These are phyloP conservation scores for Fusarium vanettenii DNA, from an alignment of 2,329 filamentous ascomycete species.

Conservation along the genomic window DNA sequence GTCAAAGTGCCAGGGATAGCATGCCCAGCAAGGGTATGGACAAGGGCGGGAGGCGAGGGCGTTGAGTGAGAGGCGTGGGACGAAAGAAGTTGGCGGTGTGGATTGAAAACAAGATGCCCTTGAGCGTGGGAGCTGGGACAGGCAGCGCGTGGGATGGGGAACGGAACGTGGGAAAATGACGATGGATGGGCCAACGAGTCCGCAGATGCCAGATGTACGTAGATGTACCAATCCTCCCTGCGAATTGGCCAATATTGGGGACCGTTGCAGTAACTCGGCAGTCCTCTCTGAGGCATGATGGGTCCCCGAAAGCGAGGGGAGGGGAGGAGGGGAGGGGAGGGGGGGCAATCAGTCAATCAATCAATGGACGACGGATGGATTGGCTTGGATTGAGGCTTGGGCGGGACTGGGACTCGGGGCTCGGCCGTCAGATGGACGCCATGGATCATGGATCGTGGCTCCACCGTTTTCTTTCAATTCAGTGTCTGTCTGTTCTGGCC, in stretches of 20 bases:
- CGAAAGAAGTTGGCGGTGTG: constrained; percentile 21
- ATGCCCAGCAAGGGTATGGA: constrained; percentile 12
- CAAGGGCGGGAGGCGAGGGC: constrained; percentile 18
- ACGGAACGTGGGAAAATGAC: constrained; percentile 18
- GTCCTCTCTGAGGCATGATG: constrained; percentile 9
- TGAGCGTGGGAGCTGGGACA: neutral
- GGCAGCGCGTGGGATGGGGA: constrained; percentile 1
- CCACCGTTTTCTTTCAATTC: constrained; percentile 41
- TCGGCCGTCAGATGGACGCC: constrained; percentile 32
- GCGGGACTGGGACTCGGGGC: constrained; percentile 27
- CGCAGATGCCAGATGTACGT: constrained; percentile 2
- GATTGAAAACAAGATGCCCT: constrained; percentile 3
- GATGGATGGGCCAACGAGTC: constrained; percentile 20
- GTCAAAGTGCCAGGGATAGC: constrained; percentile 28
- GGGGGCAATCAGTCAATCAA: neutral
- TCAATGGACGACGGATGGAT: neutral
- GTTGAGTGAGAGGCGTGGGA: constrained; percentile 12
- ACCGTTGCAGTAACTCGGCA: constrained; percentile 35
- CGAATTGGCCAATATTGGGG: constrained; percentile 24
- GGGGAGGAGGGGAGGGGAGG: neutral
- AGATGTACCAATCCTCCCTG: constrained; percentile 10
- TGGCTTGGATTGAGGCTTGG: constrained; percentile 35
- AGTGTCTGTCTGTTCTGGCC: neutral
- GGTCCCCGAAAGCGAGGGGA: neutral
- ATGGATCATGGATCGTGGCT: constrained; percentile 35